A percentile compares a stretch with the other conserved stretches of the same genome.
These are phyloP conservation scores for Neoboletus brunneissimus DNA, from an alignment of 768 basidiomycete genomes.

Conservation along the genomic window DNA sequence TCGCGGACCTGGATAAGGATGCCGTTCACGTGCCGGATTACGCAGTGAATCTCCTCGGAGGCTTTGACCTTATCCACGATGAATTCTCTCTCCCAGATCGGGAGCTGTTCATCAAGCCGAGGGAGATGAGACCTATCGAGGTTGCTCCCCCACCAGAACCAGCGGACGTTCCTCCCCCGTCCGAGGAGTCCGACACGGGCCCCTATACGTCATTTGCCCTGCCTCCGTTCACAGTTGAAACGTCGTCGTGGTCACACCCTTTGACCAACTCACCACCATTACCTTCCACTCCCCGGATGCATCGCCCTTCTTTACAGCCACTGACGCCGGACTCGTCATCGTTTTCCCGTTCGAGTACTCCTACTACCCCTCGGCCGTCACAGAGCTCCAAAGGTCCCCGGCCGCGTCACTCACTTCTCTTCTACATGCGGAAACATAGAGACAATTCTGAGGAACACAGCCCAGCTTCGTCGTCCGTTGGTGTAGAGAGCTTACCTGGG, in stretches of 20 bases:
- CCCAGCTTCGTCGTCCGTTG: conserved; percentile 24
- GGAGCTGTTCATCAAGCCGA: conserved; percentile 29
- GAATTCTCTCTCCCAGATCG: conserved; percentile 33
- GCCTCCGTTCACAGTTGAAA: conserved; percentile 24
- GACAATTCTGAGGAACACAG: conserved; percentile 18
- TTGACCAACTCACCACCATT: conserved; percentile 18
- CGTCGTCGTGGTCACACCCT: conserved; percentile 18
- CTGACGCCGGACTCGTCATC: conserved; percentile 31
- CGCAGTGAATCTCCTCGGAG: conserved; percentile 42
- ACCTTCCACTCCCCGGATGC: conserved; percentile 21
- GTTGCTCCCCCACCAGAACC: conserved; percentile 25
- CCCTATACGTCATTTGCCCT: conserved; percentile 33
- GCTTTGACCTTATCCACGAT: conserved; percentile 39
- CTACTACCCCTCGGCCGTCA: conserved; percentile 26
- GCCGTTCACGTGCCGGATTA: conserved; percentile 43
- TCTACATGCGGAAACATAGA: conserved; percentile 32
- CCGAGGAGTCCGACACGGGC: conserved; percentile 35
- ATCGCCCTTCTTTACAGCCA: conserved; percentile 29
- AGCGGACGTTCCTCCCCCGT: conserved; percentile 19
- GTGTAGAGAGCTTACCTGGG: conserved; percentile 16
- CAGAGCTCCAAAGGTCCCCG: conserved; percentile 29
- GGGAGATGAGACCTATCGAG: conserved; percentile 30
- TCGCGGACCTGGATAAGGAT: conserved; percentile 34
- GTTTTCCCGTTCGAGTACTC: conserved; percentile 31
- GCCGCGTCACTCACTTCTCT: conserved; percentile 26